A percentile compares a stretch with the other conserved stretches of the same genome.
These are phyloP conservation scores for Chaetomium olivaceum DNA, from an alignment of 2,329 filamentous ascomycete species.

Conservation along the genomic window DNA sequence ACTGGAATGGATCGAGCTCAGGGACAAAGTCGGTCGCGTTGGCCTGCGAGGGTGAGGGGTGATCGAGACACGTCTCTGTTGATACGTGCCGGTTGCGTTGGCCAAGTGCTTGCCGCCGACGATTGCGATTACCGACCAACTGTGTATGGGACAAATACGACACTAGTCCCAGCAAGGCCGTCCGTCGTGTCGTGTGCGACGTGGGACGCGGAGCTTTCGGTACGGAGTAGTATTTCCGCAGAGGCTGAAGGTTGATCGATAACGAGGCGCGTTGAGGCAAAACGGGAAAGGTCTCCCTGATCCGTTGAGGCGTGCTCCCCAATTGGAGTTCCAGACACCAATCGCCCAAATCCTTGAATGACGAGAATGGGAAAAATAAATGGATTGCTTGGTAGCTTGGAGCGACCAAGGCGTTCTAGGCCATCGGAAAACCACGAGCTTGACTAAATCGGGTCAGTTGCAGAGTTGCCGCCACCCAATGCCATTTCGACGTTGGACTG, in stretches of 20 bases:
- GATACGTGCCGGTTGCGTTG: background rate
- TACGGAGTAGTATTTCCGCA: background rate
- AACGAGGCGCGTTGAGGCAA: background rate
- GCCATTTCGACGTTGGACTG: background rate
- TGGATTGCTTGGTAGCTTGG: background rate
- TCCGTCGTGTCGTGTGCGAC: background rate
- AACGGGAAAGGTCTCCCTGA: background rate
- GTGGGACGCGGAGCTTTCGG: background rate
- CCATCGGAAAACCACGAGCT: background rate
- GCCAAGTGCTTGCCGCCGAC: background rate
- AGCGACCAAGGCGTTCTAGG: background rate
- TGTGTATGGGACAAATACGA: background rate
- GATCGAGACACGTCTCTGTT: background rate
- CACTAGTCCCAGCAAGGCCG: background rate
- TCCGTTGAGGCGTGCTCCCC: background rate
- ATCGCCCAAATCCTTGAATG: background rate
- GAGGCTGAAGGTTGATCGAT: background rate
- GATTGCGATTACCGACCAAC: background rate
- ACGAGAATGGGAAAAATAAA: background rate
- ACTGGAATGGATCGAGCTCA: background rate
- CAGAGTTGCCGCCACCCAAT: conserved; percentile 1
- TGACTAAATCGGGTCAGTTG: background rate
- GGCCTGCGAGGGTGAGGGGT: background rate
- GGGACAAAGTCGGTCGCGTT: background rate
- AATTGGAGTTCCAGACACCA: background rate